Evolutionary conservation across 139 green algal genomes (phyloP), one percentile per base, ranked within the genome.

Genomic region (Limnomonas spitsbergensis): DNA sequence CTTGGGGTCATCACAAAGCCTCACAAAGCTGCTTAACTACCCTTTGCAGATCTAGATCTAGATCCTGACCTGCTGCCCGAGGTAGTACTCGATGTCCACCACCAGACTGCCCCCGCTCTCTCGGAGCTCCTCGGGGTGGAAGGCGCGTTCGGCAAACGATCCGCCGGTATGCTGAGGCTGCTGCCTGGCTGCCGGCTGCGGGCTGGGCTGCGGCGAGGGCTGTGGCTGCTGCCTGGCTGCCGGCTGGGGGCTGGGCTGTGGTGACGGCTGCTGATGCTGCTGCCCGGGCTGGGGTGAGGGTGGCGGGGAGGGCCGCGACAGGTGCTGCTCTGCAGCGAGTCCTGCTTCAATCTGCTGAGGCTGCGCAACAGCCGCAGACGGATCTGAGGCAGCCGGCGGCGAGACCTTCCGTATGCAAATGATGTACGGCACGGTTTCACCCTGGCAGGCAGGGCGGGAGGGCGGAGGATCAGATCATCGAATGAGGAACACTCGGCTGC

Each of bases 381-480:
- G 0, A 1, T 37, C 1, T 27, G 53, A 47, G 32, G 40, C 7
- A 7, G 39, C 34, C 38, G 34, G 9, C 40, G 40, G 40, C 53
- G 54, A 53, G 39, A 38, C 9, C 73, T 29, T 40, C 9, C 27
- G 34, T 4, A 92, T 75, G 85, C 92, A 97, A 74, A 99, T 98
- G 70, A 99, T 85, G 86, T 98, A 99, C 20, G 96, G 95, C 76
- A 99, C 93, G 2, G 94, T 97, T 75, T 99, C 94, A 4, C 95
- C 95, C 80, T 90, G 83, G 38, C 76, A 37, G 0, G 27, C 24
- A 69, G 2, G 40, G 29, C 35, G 39, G 40, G 29, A n/a, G n/a
- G n/a, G n/a, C n/a, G n/a, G n/a, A n/a, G n/a, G n/a, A 20, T 4
- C 4, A 38, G 66, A 53, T 31, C 31, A 4, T 78, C 31, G 35